Base-by-base conservation (phyloP, 129 eudicot species). In the Tanacetum coccineum region DNA sequence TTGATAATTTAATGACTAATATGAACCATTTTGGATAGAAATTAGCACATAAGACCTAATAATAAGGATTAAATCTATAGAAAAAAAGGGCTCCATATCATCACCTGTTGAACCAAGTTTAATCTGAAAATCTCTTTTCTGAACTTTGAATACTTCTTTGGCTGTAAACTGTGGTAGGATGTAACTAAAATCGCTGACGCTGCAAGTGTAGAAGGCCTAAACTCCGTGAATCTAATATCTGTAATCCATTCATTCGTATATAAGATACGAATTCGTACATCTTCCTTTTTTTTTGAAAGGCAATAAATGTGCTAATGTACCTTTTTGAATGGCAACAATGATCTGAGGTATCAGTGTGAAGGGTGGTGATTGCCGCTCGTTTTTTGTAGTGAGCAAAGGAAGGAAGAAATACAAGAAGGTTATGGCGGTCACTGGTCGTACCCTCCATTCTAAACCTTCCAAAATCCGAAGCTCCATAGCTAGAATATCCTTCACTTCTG, bases 201-300 rank as follows among this genome's bases (percentile, higher is more conserved):
- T 20, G 78, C 72, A 48, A 74, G 26, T 40, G 46, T 28, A 42
- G 72, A 74, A 25, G 66, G 72, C 67, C 64, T 66, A 66, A 66
- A 65, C 54, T 45, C 52, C 32, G 66, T 56, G 53, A 74, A 50
- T 47, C 51, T 19, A 2, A 45, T 56, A 36, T 74, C 67, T 74
- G 62, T 9, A n/a, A 25, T 9, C 13, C 46, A n/a, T 22, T 40
- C 54, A 10, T 49, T 13, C 9, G 4, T 10, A 11, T 25, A 52
- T 26, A 51, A 14, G 13, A n/a, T 17, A 53, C 14, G 36, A 11
- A 20, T 10, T 51, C 14, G 49, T 13, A 6, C 14, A 36, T 67
- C 26, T 36, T 36, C 6, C 6, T 36, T 36, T 32, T 4, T 4
- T 30, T 36, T 6, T 32, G 40, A 36, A 36, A 36, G 40, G 40